Conservation (phyloP, 768 basidiomycete species). For the Megacollybia marginata region DNA sequence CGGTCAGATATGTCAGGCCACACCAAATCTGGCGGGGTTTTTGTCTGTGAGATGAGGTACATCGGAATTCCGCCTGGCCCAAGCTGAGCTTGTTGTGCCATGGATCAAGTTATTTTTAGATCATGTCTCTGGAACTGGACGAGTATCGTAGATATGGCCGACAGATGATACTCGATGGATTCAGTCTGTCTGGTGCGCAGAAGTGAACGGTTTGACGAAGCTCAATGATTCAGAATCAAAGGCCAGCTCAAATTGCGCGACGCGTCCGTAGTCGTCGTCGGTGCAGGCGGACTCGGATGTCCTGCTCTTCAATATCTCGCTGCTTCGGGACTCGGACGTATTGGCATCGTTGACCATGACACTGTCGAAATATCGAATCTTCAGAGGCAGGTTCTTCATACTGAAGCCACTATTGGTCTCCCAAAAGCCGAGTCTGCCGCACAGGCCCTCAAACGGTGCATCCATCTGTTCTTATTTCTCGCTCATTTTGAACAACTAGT, state of each 20-base stretch:
- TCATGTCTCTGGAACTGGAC: slow-evolving; percentile 21
- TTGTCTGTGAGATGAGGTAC: slow-evolving; percentile 15
- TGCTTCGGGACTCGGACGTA: slow-evolving; percentile 85
- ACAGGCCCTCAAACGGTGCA: slow-evolving; percentile 55
- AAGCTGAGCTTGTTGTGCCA: neutral
- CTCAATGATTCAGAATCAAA: slow-evolving; percentile 16
- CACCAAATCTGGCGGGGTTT: slow-evolving; percentile 43
- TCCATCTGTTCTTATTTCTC: neutral
- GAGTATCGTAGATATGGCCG: slow-evolving; percentile 92
- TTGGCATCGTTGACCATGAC: slow-evolving; percentile 89
- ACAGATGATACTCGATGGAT: slow-evolving; percentile 90
- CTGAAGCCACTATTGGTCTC: slow-evolving; percentile 63
- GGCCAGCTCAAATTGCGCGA: slow-evolving; percentile 78
- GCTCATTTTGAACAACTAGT: slow-evolving; percentile 4
- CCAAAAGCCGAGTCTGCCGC: slow-evolving; percentile 81
- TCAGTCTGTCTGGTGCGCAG: slow-evolving; percentile 71
- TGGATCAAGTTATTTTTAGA: neutral
- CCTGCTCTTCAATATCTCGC: slow-evolving; percentile 92
- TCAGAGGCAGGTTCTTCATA: slow-evolving; percentile 89
- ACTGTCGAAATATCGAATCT: slow-evolving; percentile 83
- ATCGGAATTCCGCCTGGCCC: neutral
- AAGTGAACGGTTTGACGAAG: neutral
- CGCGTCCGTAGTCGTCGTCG: slow-evolving; percentile 79
- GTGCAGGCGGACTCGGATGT: slow-evolving; percentile 95
- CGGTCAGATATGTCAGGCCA: slow-evolving; percentile 84